Base-by-base conservation (phyloP, 2,329 filamentous ascomycete genomes). In the Sporothrix dimorphospora region DNA sequence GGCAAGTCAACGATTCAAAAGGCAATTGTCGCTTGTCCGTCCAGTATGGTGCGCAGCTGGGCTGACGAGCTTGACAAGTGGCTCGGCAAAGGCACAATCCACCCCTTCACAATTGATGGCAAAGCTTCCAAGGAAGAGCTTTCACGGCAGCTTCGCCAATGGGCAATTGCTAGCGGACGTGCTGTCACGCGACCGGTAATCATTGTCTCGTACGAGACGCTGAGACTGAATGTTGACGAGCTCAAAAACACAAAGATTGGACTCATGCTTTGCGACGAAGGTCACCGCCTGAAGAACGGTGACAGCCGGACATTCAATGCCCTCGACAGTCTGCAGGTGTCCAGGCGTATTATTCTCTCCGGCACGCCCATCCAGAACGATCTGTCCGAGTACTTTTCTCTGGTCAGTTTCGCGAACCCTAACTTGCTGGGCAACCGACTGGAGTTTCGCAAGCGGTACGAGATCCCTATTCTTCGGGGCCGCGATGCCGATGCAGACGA, bases 291-390 rank as follows among this genome's bases (percentile, higher is more conserved):
- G 75, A 99, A 99, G 81, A 99, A 99, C 77, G 94, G 93, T 72
- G 96, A 99, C 79, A 97, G 93, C 77, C 93, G 97, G 81, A 98
- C 96, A 0, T 99, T 98, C 79, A 94, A 88, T 34, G 94, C 96
- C 0, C 85, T 99, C 67, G 98, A 97, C 78, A 92, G 89, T 73
- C 85, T 99, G 19, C 97, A 98, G 77, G 96, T 99, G 38, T 92
- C 92, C 55, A 89, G 94, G 72, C 90, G 96, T 34, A 95, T 99
- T 59, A 99, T 99, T 76, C 85, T 99, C 19, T 98, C 96, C 0
- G 96, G 96, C 73, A 99, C 96, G 0, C 96, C 96, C 0, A 99
- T 99, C 72, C 96, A 99, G 78, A 99, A 99, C 78, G 96, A 99
- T 79, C 83, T 99, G n/a, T 97, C 95, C 0, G 96, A 99, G 79